phyloP scores from a whole-genome alignment of 1,284 basidiomycete species.

The Heliocybe sulcata region DNA sequence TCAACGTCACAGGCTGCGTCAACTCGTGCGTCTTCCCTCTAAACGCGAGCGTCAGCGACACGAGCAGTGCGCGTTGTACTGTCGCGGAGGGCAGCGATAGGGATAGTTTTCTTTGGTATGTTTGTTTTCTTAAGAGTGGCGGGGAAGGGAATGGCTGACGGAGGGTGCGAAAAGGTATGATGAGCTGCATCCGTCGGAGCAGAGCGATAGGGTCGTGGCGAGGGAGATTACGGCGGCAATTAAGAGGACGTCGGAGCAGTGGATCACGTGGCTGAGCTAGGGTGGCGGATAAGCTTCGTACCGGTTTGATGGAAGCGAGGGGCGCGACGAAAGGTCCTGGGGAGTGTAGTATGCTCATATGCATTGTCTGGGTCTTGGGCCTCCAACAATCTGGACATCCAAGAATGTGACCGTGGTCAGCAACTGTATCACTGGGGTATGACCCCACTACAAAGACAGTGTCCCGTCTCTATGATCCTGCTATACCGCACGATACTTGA shows the following conservation, averaged over 20 bases:
- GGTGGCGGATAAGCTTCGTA: no score
- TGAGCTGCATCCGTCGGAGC: constrained; percentile 24
- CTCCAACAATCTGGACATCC: no score
- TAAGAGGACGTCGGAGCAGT: constrained; percentile 31
- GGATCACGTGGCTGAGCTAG: constrained; percentile 39
- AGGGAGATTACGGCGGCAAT: constrained; percentile 28
- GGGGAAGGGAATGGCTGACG: constrained; percentile 14
- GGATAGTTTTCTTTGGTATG: constrained; percentile 27
- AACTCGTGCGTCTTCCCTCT: constrained; percentile 20
- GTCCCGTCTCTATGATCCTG: no score
- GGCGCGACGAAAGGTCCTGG: no score
- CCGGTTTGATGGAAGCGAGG: no score
- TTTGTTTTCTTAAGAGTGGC: constrained; percentile 23
- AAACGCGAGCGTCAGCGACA: constrained; percentile 10
- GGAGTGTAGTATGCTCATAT: no score
- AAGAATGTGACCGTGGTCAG: no score
- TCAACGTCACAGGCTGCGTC: constrained; percentile 22
- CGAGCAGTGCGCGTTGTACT: constrained; percentile 15
- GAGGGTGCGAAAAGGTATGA: constrained; percentile 16
- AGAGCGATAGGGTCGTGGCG: constrained; percentile 24
- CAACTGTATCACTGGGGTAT: no score
- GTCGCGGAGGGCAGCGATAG: constrained; percentile 15
- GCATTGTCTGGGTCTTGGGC: no score
- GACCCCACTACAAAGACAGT: no score
- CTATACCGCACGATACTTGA: no score